phyloP scores from a whole-genome alignment of 345 rosid genomes.

The Corchorus olitorius region DNA sequence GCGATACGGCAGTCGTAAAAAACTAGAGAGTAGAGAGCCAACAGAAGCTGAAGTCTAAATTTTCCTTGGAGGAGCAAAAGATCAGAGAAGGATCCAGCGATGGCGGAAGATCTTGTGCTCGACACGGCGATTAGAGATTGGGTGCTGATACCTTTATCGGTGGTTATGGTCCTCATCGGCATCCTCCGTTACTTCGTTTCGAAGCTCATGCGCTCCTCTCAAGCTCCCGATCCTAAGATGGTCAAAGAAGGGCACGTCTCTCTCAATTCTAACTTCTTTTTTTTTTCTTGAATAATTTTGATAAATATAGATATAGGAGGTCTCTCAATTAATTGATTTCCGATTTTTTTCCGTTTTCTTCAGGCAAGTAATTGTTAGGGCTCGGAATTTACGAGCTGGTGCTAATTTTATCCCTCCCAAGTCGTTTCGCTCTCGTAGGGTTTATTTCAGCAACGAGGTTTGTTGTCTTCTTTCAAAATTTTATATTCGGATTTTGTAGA shows the following conservation, averaged over 20 bases:
- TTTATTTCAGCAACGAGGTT: slow-evolving; percentile 91
- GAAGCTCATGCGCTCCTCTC: slow-evolving; percentile 89
- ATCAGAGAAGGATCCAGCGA: slow-evolving; percentile 29
- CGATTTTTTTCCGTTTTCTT: not conserved
- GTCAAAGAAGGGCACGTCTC: slow-evolving; percentile 79
- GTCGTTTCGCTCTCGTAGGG: slow-evolving; percentile 85
- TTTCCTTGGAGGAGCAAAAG: not conserved
- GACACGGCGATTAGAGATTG: slow-evolving; percentile 97
- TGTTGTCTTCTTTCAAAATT: slow-evolving; percentile 9
- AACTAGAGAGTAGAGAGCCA: not conserved
- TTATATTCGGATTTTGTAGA: not conserved
- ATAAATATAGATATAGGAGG: not conserved
- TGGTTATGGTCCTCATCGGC: slow-evolving; percentile 93
- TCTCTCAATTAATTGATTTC: not conserved
- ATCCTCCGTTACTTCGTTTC: slow-evolving; percentile 84
- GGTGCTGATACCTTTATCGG: slow-evolving; percentile 89
- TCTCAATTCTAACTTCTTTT: not conserved
- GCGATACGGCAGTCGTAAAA: not conserved
- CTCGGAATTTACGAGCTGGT: slow-evolving; percentile 78
- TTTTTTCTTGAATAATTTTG: not conserved
- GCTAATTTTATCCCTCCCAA: slow-evolving; percentile 88
- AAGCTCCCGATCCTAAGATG: slow-evolving; percentile 74
- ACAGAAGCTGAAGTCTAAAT: not conserved
- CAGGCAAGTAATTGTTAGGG: slow-evolving; percentile 88
- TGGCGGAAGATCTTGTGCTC: slow-evolving; percentile 96